Conservation (phyloP, 352 stramenopile genomes). For the Phytophthora sansomeana region DNA sequence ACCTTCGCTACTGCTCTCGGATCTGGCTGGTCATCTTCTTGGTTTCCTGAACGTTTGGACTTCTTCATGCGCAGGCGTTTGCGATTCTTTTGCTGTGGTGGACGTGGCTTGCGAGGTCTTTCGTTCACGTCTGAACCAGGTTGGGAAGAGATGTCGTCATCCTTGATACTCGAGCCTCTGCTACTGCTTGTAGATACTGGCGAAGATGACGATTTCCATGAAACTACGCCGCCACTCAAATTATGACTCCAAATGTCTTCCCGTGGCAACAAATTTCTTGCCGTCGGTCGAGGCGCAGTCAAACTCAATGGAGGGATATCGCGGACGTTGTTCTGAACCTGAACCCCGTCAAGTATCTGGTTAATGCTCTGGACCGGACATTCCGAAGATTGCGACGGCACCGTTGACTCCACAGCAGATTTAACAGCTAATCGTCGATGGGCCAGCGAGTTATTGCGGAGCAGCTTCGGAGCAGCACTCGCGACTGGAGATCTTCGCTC, state of each 20-base stretch:
- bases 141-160: constrained; percentile 13
- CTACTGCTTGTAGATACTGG: constrained; percentile 15
- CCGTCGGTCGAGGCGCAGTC: background rate
- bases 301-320: constrained; percentile 6
- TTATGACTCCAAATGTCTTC: constrained; percentile 12
- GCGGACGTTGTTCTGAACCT: constrained; percentile 6
- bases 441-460: constrained; percentile 28
- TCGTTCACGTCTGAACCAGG: constrained; percentile 12
- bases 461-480: constrained; percentile 2
- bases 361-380: constrained; percentile 10
- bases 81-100: constrained; percentile 35
- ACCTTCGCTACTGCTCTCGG: constrained; percentile 23
- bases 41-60: constrained; percentile 24
- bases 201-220: constrained; percentile 16
- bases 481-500: background rate
- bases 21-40: constrained; percentile 24
- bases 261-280: background rate
- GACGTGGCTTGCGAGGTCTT: constrained; percentile 28
- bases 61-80: constrained; percentile 35
- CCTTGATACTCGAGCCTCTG: constrained; percentile 4
- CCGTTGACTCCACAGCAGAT: background rate
- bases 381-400: background rate
- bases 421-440: constrained; percentile 33
- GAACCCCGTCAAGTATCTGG: constrained; percentile 12
- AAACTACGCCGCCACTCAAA: constrained; percentile 17